A percentile compares a stretch with the other conserved stretches of the same genome.
Conservation (phyloP, 805 yeast genomes). For the Candida xyloterini region DNA sequence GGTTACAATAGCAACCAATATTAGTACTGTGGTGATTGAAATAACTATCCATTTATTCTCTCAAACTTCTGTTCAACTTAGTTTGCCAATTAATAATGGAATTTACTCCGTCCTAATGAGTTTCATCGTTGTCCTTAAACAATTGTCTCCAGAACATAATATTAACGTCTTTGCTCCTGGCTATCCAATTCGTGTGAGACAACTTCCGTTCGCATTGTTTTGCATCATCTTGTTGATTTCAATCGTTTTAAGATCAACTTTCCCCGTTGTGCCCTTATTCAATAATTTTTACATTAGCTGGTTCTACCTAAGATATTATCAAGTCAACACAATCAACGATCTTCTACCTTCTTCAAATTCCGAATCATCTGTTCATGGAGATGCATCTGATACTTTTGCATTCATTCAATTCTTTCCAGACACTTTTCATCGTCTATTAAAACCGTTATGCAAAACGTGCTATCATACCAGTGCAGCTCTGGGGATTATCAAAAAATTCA, state of each 20-base stretch:
- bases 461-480: slow-evolving; percentile 40
- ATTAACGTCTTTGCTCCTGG: slow-evolving; percentile 40
- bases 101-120: slow-evolving; percentile 46
- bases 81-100: slow-evolving; percentile 50
- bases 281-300: slow-evolving; percentile 67
- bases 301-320: slow-evolving; percentile 76
- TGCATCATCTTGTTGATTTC: slow-evolving; percentile 30
- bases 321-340: slow-evolving; percentile 39
- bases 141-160: slow-evolving; percentile 56
- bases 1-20: slow-evolving; percentile 56
- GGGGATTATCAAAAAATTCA: slow-evolving; percentile 58
- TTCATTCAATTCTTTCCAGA: slow-evolving; percentile 83
- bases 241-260: slow-evolving; percentile 30
- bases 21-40: slow-evolving; percentile 45
- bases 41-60: slow-evolving; percentile 27
- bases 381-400: slow-evolving; percentile 86
- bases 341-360: slow-evolving; percentile 26
- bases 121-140: slow-evolving; percentile 56
- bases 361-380: slow-evolving; percentile 54
- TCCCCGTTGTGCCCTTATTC: slow-evolving; percentile 55
- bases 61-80: slow-evolving; percentile 39
- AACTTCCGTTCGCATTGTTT: slow-evolving; percentile 52
- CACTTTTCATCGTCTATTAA: slow-evolving; percentile 47
- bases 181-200: slow-evolving; percentile 50
- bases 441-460: slow-evolving; percentile 45